Evolutionary conservation across 1,284 basidiomycete species (phyloP).

Genomic region (Austropuccinia psidii): DNA sequence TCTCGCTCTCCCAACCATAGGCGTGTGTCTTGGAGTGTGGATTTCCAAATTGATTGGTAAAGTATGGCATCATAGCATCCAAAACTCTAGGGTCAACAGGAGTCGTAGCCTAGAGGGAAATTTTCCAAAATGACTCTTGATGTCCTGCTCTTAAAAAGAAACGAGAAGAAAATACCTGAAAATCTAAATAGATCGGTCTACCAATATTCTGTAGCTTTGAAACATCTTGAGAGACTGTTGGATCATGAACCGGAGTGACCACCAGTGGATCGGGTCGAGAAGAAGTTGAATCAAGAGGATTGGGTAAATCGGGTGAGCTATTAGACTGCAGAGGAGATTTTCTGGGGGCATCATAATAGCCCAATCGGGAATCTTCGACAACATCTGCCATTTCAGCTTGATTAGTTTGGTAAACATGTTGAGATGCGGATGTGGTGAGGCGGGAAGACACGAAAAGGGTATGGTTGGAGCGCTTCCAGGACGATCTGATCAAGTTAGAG

Average conservation of each 20-base stretch:
- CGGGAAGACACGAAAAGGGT: neutral
- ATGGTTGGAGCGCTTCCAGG: neutral
- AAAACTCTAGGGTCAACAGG: constrained; percentile 95
- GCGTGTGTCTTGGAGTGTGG: constrained; percentile 97
- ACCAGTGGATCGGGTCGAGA: constrained; percentile 35
- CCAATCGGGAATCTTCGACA: neutral
- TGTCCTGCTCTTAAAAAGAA: neutral
- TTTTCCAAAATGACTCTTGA: neutral
- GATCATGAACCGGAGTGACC: constrained; percentile 36
- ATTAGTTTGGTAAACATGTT: neutral
- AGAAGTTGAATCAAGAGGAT: constrained; percentile 31
- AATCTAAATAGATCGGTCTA: constrained; percentile 87
- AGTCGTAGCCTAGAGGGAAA: constrained; percentile 68
- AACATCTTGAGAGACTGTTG: constrained; percentile 5
- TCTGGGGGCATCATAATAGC: too few relatives aligned
- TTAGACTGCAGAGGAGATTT: neutral
- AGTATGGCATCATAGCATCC: constrained; percentile 91
- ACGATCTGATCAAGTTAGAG: neutral
- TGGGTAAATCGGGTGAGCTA: neutral
- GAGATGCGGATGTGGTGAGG: neutral
- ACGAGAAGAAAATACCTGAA: constrained; percentile 60
- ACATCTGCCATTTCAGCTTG: constrained; percentile 30
- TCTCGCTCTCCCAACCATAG: constrained; percentile 98
- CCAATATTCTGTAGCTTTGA: constrained; percentile 38
- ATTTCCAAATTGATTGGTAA: constrained; percentile 96